Evolutionary conservation across 2,329 filamentous ascomycete genomes (phyloP).

Genomic region (Hortaea werneckii): DNA sequence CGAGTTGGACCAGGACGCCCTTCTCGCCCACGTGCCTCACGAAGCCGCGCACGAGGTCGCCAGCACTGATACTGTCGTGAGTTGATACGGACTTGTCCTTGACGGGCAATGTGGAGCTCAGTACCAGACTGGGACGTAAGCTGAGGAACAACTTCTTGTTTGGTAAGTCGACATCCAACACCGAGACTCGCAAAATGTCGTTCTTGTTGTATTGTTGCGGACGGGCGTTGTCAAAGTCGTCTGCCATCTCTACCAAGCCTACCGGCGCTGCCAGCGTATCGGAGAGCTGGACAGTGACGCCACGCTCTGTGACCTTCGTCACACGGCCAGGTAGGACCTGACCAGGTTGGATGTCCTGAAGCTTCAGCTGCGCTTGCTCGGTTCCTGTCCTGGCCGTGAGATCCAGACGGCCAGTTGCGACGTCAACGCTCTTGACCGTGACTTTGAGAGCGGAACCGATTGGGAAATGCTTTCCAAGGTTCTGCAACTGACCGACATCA

Average conservation of each 20-base stretch:
- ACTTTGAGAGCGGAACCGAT: constrained; percentile 80
- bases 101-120: constrained; percentile 74
- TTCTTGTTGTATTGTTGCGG: constrained; percentile 69
- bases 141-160: constrained; percentile 83
- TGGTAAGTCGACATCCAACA: constrained; percentile 65
- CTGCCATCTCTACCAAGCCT: constrained; percentile 70
- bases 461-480: constrained; percentile 72
- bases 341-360: constrained; percentile 63
- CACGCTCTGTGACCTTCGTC: constrained; percentile 74
- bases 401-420: constrained; percentile 65
- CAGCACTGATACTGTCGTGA: constrained; percentile 59
- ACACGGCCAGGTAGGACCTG: constrained; percentile 75
- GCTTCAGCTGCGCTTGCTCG: constrained; percentile 49
- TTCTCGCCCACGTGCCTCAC: constrained; percentile 83
- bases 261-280: constrained; percentile 70
- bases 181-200: constrained; percentile 77
- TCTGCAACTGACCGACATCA: constrained; percentile 66
- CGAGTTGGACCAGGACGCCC: constrained; percentile 77
- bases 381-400: constrained; percentile 40
- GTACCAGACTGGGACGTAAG: constrained; percentile 72
- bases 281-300: constrained; percentile 76
- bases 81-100: constrained; percentile 70
- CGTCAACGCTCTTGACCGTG: constrained; percentile 64
- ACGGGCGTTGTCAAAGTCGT: constrained; percentile 75
- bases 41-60: constrained; percentile 80